These are phyloP conservation scores for Penicillium sp. DNA, from an alignment of 2,329 filamentous ascomycete genomes.

Conservation along the genomic window DNA sequence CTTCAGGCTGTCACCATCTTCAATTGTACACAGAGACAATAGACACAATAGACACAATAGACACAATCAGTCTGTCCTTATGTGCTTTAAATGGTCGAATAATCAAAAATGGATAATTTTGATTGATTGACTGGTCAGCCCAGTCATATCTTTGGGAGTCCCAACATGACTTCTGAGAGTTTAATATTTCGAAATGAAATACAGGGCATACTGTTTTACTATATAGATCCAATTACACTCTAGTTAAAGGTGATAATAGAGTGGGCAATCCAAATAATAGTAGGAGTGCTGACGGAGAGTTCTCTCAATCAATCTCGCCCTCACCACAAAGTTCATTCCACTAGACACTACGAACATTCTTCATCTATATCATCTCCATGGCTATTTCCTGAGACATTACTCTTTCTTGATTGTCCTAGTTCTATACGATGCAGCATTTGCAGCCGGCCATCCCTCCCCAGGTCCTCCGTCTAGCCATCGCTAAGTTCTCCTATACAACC, in stretches of 20 bases:
- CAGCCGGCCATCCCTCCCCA: constrained; percentile 11
- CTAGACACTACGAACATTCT: not conserved
- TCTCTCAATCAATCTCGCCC: not conserved
- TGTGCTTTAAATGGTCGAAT: not conserved
- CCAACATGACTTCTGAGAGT: not conserved
- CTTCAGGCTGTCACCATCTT: constrained; percentile 1
- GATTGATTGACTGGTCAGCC: not conserved
- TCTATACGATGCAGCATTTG: not conserved
- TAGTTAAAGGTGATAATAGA: not conserved
- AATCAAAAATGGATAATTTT: too few species aligned
- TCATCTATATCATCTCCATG: not conserved
- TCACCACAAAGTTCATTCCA: not conserved
- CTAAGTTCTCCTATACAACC: constrained; percentile 48
- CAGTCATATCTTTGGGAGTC: not conserved
- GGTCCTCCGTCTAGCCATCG: constrained; percentile 28
- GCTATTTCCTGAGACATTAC: not conserved
- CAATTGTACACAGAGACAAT: not conserved
- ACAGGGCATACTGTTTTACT: not conserved
- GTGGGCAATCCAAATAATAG: not conserved
- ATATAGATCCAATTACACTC: too few species aligned
- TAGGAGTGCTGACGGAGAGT: not conserved
- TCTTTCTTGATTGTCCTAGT: not conserved
- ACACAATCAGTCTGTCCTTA: not conserved
- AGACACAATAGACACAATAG: not conserved
- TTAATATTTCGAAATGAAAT: not conserved